Evolutionary conservation across 192 early-diverging fungal species (phyloP).

Genomic region (Coemansia brasiliensis): DNA sequence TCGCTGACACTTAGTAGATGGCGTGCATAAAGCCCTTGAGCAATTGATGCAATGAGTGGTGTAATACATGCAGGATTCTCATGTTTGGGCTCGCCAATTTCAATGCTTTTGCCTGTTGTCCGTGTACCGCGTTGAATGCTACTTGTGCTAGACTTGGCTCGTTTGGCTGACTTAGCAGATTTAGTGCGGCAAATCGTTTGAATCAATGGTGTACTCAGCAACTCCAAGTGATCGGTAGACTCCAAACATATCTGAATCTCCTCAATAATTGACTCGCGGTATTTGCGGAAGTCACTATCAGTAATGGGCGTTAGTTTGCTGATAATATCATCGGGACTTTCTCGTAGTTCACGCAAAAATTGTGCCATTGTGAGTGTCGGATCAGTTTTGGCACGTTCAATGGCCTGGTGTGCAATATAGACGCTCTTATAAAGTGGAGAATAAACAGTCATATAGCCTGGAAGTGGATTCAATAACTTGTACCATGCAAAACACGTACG

Average conservation of each 20-base stretch:
- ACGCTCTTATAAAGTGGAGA: slow-evolving; percentile 35
- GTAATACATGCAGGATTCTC: slow-evolving; percentile 53
- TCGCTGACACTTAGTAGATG: slow-evolving; percentile 39
- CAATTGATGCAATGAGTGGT: slow-evolving; percentile 45
- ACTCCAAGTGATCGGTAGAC: slow-evolving; percentile 14
- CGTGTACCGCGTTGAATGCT: slow-evolving; percentile 10
- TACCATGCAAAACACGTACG: slow-evolving; percentile 55
- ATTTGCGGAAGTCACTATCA: slow-evolving; percentile 25
- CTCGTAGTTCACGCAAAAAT: slow-evolving; percentile 22
- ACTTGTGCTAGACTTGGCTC: slow-evolving; percentile 5
- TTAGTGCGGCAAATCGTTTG: slow-evolving; percentile 21
- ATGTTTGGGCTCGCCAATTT: slow-evolving; percentile 23
- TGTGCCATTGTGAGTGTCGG: slow-evolving; percentile 15
- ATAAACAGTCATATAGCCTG: slow-evolving; percentile 30
- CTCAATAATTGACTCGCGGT: slow-evolving; percentile 32
- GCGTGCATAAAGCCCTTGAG: slow-evolving; percentile 48
- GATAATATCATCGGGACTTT: slow-evolving; percentile 20
- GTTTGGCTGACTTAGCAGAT: slow-evolving; percentile 1
- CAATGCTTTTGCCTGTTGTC: slow-evolving; percentile 6
- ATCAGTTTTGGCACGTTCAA: slow-evolving; percentile 12
- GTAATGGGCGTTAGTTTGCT: slow-evolving; percentile 24
- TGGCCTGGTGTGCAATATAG: slow-evolving; percentile 44
- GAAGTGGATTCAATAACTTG: slow-evolving; percentile 43
- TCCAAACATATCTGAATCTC: slow-evolving; percentile 44
- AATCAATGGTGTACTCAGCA: slow-evolving; percentile 35